Base-by-base conservation (phyloP, 2,329 filamentous ascomycete genomes). In the Venturia carpophila region DNA sequence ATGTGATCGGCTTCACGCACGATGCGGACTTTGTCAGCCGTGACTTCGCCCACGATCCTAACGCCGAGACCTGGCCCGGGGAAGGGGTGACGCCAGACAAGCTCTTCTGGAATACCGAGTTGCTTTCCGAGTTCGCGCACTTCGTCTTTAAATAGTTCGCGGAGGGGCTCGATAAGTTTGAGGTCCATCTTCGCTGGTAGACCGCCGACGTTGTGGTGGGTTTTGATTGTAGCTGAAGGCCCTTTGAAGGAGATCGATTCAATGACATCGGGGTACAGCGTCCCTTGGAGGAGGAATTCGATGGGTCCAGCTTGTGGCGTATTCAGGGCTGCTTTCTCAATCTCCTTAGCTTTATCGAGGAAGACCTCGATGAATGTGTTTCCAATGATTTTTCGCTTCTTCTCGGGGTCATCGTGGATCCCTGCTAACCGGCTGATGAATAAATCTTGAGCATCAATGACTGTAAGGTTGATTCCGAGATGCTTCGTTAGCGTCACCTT, bases 301-400 rank as follows among this genome's bases (percentile, higher is more conserved):
- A 97, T 88, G 71, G 88, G 87, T 42, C 89, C 90, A n/a, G 86
- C 86, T 64, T 82, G 81, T 1, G 81, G 76, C 0, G 87, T 87
- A 72, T 87, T 81, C 68, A 86, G 84, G 0, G 89, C 89, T 37
- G 82, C 85, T 65, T 84, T 84, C 68, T 91, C 90, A 60, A 95
- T 92, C 70, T 84, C 81, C 71, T 83, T 83, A 34, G 90, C 92
- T 74, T 92, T 87, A 66, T 87, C 80, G 75, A 96, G 88, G 76
- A 96, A 97, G 37, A 96, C 78, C 70, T 92, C 88, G 69, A 92
- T 91, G 75, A 92, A 90, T 27, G 84, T 90, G 68, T 82, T 84
- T 65, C 92, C 92, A 67, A 97, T 97, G 71, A 97, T 87, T 79
- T 96, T 96, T 65, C 92, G 83, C 82, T 96, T 97, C 73, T 84